phyloP scores from a whole-genome alignment of 164 flowering plant species.

The Liquidambar formosana region DNA sequence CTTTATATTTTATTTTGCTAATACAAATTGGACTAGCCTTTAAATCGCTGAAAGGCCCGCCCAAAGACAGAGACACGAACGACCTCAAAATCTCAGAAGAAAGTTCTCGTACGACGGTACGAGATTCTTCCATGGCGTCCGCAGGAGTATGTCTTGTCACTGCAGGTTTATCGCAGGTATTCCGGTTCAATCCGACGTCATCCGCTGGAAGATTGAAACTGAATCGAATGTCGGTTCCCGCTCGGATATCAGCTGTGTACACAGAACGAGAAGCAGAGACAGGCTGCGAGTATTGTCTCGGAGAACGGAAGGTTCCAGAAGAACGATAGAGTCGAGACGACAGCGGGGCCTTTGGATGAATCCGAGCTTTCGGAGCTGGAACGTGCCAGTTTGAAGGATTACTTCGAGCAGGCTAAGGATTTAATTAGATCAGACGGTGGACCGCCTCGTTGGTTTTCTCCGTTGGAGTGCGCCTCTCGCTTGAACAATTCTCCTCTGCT shows the following conservation, averaged over 20 bases:
- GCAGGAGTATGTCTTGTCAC: constrained; percentile 3
- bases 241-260: background rate
- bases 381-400: constrained; percentile 38
- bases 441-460: constrained; percentile 76
- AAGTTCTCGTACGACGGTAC: background rate
- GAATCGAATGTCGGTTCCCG: background rate
- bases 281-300: background rate
- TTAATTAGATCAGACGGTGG: constrained; percentile 51
- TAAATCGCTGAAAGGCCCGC: no score
- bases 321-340: background rate
- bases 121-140: constrained; percentile 20
- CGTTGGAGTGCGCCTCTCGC: constrained; percentile 44
- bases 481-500: constrained; percentile 45
- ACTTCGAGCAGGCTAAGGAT: constrained; percentile 36
- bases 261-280: background rate
- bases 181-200: background rate
- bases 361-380: constrained; percentile 8
- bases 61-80: no score
- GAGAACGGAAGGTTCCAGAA: background rate
- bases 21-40: no score
- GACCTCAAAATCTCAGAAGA: no score
- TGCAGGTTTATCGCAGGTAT: background rate
- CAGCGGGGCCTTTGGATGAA: background rate
- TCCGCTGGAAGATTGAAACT: background rate
- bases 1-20: no score